Percentiles rank a stretch among this genome's conserved stretches.
Conservation (phyloP, 2,329 filamentous ascomycete genomes). For the Penicillium sp. region DNA sequence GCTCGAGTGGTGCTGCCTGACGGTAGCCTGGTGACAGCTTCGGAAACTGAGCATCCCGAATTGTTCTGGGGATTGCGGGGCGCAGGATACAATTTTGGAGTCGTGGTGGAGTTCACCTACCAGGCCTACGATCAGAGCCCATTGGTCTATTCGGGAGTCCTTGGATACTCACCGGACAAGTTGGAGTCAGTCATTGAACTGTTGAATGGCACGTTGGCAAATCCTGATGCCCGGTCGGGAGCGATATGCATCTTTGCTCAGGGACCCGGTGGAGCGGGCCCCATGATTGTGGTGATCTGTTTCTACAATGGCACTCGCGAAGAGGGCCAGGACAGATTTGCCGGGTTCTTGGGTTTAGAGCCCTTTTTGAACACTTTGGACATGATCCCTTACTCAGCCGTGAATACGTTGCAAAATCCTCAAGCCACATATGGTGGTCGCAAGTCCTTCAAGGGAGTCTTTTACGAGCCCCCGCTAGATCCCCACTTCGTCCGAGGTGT, state of each 20-base stretch:
- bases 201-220: slow-evolving; percentile 54
- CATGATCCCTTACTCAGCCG: slow-evolving; percentile 48
- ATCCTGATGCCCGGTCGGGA: slow-evolving; percentile 60
- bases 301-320: slow-evolving; percentile 46
- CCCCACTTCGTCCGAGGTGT: slow-evolving; percentile 38
- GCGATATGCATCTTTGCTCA: slow-evolving; percentile 36
- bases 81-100: slow-evolving; percentile 52
- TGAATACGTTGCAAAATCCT: slow-evolving; percentile 47
- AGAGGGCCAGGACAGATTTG: slow-evolving; percentile 43
- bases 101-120: slow-evolving; percentile 51
- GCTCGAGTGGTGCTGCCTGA: slow-evolving; percentile 48
- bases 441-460: slow-evolving; percentile 50
- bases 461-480: slow-evolving; percentile 49
- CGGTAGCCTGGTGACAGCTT: slow-evolving; percentile 45
- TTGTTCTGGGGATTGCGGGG: slow-evolving; percentile 55
- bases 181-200: slow-evolving; percentile 30
- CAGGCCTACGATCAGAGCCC: slow-evolving; percentile 39
- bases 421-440: slow-evolving; percentile 46
- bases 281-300: slow-evolving; percentile 37
- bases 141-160: slow-evolving; percentile 41
- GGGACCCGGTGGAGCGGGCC: slow-evolving; percentile 36
- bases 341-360: slow-evolving; percentile 43
- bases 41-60: slow-evolving; percentile 50
- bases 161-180: slow-evolving; percentile 32
- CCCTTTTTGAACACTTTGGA: slow-evolving; percentile 44